Percentiles rank a stretch among this genome's conserved stretches.
Conservation (phyloP, 345 rosid species). For the Zanthoxylum bungeanum region DNA sequence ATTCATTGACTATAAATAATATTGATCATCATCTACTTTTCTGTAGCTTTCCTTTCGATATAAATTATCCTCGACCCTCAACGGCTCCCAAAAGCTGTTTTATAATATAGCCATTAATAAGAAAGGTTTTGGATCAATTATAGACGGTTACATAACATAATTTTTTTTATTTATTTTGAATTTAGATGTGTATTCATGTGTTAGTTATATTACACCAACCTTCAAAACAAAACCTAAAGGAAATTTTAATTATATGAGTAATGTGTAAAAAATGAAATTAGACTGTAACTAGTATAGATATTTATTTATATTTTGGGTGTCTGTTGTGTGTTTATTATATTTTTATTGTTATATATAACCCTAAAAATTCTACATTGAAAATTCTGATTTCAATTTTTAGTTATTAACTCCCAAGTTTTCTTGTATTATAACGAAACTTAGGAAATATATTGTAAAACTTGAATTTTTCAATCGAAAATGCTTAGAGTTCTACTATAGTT, state of each 20-base stretch:
- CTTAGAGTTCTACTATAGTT: too few species aligned
- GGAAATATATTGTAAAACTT: too few species aligned
- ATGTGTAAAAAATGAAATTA: not conserved
- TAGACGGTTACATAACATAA: too few species aligned
- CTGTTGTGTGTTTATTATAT: not conserved
- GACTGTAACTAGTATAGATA: not conserved
- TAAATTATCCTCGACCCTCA: not conserved
- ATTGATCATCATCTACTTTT: not conserved
- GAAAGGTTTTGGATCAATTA: too few species aligned
- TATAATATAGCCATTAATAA: too few species aligned
- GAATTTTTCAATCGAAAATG: not conserved
- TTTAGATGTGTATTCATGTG: too few species aligned
- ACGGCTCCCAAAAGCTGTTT: conserved; percentile 1
- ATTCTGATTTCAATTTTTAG: not conserved
- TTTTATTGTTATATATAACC: too few species aligned
- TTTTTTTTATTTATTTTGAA: too few species aligned
- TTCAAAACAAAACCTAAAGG: not conserved
- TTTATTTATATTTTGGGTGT: not conserved
- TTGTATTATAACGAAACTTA: not conserved
- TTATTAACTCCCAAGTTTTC: not conserved
- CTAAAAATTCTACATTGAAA: not conserved
- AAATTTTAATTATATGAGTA: not conserved
- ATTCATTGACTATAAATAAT: not conserved
- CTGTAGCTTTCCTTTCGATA: conserved; percentile 6
- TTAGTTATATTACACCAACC: not conserved